phyloP scores from a whole-genome alignment of 352 stramenopile genomes.

The Phytophthora crassamura region DNA sequence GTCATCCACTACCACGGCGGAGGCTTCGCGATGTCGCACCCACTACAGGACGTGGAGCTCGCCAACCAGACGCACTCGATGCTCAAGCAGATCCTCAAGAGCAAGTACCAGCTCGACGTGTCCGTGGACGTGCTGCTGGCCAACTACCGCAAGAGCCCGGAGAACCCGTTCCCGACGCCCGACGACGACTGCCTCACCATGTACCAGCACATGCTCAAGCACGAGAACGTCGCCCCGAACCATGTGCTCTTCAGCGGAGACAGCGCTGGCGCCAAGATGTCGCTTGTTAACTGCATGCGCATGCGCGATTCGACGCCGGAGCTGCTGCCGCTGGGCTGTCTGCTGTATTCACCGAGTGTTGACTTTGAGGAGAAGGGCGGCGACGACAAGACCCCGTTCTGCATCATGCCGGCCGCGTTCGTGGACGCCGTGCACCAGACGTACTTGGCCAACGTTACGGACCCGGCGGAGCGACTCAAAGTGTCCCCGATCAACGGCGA shows the following conservation, averaged over 20 bases:
- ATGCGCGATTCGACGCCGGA: constrained; percentile 20
- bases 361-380: constrained; percentile 27
- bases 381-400: constrained; percentile 31
- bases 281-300: constrained; percentile 27
- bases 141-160: constrained; percentile 47
- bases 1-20: constrained; percentile 47
- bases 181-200: constrained; percentile 41
- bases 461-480: constrained; percentile 19
- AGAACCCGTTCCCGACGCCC: constrained; percentile 39
- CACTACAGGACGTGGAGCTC: constrained; percentile 27
- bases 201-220: constrained; percentile 38
- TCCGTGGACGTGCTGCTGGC: constrained; percentile 19
- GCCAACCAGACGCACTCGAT: constrained; percentile 28
- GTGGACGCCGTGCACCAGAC: constrained; percentile 31
- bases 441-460: constrained; percentile 28
- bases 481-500: constrained; percentile 30
- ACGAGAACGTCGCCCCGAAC: constrained; percentile 23
- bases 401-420: constrained; percentile 31
- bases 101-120: constrained; percentile 12
- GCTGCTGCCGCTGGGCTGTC: constrained; percentile 22
- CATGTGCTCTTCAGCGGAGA: constrained; percentile 43
- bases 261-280: constrained; percentile 41
- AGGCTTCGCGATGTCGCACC: constrained; percentile 32
- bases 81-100: constrained; percentile 18
- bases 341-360: constrained; percentile 23